Conservation (phyloP, 768 basidiomycete species). For the Tricholoma flavovirens region DNA sequence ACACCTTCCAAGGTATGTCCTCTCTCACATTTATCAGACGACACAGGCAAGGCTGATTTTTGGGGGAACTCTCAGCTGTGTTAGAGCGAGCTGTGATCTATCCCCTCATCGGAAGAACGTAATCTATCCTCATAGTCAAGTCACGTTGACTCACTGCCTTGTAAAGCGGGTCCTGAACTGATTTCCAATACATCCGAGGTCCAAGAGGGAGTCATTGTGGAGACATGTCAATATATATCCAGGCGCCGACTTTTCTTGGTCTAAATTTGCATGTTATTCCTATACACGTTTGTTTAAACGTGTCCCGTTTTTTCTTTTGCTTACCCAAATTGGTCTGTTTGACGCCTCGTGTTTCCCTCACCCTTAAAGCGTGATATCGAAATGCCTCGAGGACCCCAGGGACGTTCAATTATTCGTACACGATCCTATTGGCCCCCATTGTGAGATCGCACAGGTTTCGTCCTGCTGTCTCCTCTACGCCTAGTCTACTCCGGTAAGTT, state of each 20-base stretch:
- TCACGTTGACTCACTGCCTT: neutral
- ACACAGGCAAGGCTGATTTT: neutral
- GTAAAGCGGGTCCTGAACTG: neutral
- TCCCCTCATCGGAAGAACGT: neutral
- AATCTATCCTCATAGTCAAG: neutral
- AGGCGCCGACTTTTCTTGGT: neutral
- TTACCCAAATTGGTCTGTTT: neutral
- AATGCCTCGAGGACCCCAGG: neutral
- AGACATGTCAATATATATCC: neutral
- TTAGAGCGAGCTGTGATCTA: neutral
- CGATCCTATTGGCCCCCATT: neutral
- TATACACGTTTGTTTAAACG: neutral
- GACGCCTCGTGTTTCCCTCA: conserved; percentile 2
- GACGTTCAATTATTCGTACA: neutral
- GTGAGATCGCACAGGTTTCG: neutral
- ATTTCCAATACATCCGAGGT: neutral
- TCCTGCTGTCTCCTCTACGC: neutral
- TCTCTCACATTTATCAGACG: neutral
- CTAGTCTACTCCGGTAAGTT: neutral
- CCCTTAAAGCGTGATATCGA: neutral
- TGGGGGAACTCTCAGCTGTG: neutral
- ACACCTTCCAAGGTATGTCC: neutral
- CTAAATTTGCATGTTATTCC: neutral
- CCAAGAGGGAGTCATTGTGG: neutral
- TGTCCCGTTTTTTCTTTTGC: neutral